A percentile compares a stretch with the other conserved stretches of the same genome.
Conservation (phyloP, 2,329 filamentous ascomycete species). For the Bertia moriformis region DNA sequence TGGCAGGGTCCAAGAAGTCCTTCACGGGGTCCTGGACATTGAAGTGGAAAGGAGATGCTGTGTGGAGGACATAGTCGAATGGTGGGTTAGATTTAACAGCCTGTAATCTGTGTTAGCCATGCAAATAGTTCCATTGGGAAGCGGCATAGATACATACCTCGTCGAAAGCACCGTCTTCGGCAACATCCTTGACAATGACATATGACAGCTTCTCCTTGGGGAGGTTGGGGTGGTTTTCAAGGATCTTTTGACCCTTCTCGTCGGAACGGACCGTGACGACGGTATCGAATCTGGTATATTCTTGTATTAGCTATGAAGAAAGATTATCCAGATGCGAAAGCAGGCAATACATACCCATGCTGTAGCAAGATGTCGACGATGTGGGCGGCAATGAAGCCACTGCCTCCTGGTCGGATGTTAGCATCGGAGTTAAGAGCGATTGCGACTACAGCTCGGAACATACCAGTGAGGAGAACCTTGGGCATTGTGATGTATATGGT, state of each 20-base stretch:
- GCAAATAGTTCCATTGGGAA: neutral
- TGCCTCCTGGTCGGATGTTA: slow-evolving; percentile 21
- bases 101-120: slow-evolving; percentile 5
- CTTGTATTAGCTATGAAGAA: slow-evolving; percentile 46
- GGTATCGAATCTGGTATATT: slow-evolving; percentile 30
- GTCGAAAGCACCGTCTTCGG: slow-evolving; percentile 55
- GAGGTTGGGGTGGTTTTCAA: slow-evolving; percentile 21
- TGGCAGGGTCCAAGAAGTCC: slow-evolving; percentile 14
- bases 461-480: slow-evolving; percentile 1
- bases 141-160: slow-evolving; percentile 19
- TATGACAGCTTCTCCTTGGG: slow-evolving; percentile 25
- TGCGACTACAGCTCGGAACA: no score
- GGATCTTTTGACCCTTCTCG: slow-evolving; percentile 28
- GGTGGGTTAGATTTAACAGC: slow-evolving; percentile 26
- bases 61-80: slow-evolving; percentile 63
- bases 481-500: neutral
- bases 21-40: slow-evolving; percentile 27
- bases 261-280: slow-evolving; percentile 29
- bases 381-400: slow-evolving; percentile 38
- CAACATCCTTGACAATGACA: slow-evolving; percentile 58
- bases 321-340: slow-evolving; percentile 26
- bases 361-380: slow-evolving; percentile 30
- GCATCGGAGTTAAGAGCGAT: neutral
- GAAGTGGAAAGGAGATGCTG: slow-evolving; percentile 60
- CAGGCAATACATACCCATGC: slow-evolving; percentile 15